Evolutionary conservation across 306 rosid species (phyloP).

Genomic region (Astragalus membranaceus): DNA sequence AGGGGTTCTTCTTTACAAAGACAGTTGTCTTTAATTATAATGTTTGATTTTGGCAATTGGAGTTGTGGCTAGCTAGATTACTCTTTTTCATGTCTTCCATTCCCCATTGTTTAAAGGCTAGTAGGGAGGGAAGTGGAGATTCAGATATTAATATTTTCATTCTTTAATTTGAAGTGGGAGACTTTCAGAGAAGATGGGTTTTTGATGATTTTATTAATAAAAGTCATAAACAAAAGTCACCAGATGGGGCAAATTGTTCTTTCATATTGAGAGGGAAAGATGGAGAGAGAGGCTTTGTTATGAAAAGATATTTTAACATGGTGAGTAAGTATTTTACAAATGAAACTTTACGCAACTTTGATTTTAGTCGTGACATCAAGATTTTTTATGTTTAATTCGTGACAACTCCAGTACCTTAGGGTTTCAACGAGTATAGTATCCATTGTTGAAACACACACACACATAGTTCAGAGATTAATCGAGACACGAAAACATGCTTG

Average conservation of each 20-base stretch:
- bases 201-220: constrained; percentile 19
- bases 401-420: too few species aligned
- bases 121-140: constrained; percentile 19
- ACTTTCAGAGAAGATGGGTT: constrained; percentile 25
- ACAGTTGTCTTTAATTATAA: constrained; percentile 55
- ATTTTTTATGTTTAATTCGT: too few species aligned
- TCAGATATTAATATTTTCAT: constrained; percentile 20
- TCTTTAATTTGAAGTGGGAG: constrained; percentile 28
- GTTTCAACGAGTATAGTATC: too few species aligned
- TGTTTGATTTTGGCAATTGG: constrained; percentile 24
- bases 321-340: not conserved
- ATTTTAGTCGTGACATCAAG: too few species aligned
- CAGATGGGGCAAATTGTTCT: constrained; percentile 21
- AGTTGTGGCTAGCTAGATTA: constrained; percentile 14
- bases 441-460: too few species aligned
- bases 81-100: constrained; percentile 24
- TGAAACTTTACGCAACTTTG: too few species aligned
- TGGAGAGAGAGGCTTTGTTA: not conserved
- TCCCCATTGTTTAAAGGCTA: constrained; percentile 33
- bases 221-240: constrained; percentile 17
- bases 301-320: constrained; percentile 14
- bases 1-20: constrained; percentile 41
- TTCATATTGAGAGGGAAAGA: constrained; percentile 15
- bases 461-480: too few species aligned
- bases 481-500: too few species aligned